Conservation (phyloP, 768 basidiomycete species). For the Amanita rubescens region DNA sequence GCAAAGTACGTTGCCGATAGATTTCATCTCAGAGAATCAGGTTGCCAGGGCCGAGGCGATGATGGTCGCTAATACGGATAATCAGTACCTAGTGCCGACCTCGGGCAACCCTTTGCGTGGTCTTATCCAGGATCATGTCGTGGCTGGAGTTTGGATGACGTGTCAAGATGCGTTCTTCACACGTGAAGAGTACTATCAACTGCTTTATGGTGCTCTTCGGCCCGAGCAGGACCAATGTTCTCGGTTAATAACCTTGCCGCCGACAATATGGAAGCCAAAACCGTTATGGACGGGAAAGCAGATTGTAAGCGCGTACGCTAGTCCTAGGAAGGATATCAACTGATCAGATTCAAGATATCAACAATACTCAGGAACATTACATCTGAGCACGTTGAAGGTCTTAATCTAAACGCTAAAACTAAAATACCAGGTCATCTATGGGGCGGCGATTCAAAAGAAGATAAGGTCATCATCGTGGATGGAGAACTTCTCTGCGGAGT, state of each 20-base stretch:
- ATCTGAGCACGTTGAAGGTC: constrained; percentile 66
- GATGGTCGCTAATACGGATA: constrained; percentile 95
- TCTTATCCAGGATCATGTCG: constrained; percentile 97
- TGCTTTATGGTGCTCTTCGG: constrained; percentile 88
- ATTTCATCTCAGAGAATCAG: constrained; percentile 65
- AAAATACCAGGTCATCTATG: constrained; percentile 87
- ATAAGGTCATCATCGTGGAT: constrained; percentile 82
- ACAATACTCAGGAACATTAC: constrained; percentile 92
- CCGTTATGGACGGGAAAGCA: constrained; percentile 98
- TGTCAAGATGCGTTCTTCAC: constrained; percentile 92
- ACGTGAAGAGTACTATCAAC: constrained; percentile 92
- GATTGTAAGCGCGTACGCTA: constrained; percentile 51
- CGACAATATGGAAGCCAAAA: constrained; percentile 85
- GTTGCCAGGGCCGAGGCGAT: constrained; percentile 91
- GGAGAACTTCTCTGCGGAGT: constrained; percentile 92
- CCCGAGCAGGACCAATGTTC: constrained; percentile 69
- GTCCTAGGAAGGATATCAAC: background rate
- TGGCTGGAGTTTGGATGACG: constrained; percentile 99
- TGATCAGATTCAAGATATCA: constrained; percentile 61
- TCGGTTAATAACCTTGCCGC: constrained; percentile 76
- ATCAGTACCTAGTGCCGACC: constrained; percentile 98
- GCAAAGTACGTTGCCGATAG: background rate
- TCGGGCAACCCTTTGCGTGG: constrained; percentile 97
- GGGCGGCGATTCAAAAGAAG: constrained; percentile 76
- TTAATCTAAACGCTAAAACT: constrained; percentile 79